Evolutionary conservation across 1,284 basidiomycete species (phyloP), one percentile per base, ranked within the genome.

Genomic region (Tilletiopsis washingtonensis): DNA sequence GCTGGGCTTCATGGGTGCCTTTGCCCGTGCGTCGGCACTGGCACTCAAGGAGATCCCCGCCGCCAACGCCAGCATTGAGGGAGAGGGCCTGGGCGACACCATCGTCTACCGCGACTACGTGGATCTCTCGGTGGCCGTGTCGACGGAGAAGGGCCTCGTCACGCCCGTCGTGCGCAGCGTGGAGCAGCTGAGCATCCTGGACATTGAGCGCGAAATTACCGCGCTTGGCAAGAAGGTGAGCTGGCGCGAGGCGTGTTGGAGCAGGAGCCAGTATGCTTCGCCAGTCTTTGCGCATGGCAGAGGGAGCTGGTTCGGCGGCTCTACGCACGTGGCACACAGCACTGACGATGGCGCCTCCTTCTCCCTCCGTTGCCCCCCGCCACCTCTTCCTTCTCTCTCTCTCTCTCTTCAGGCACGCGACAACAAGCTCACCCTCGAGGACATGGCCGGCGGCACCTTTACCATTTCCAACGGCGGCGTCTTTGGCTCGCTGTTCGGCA

Each of bases 401-500:
- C 14, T 21, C 15, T 12, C n/a, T 24, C n/a, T 15, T 27, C 53
- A 86, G 86, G 91, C 91, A 41, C 82, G 87, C 57, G 93, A 97
- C 75, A 83, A 86, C 74, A 96, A 97, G 78, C 81, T 98, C 46
- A 85, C 88, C 25, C 81, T 98, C 53, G 94, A 98, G 53, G 75
- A 76, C 61, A 75, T 76, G 93, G 81, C 88, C 39, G 94, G 93
- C 49, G 91, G 93, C 46, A 85, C 88, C 20, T 97, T 98, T 80
- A 98, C 93, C 67, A 97, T 98, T 76, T 97, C 93, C 48, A 98
- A 98, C 75, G 94, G 94, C 44, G 94, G 93, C 68, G 93, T 98
- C 72, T 98, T 98, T 69, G 93, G 93, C 49, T 94, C 90, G 47
- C 79, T 97, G 43, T 96, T 86, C 73, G 93, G 93, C 45, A 98